Evolutionary conservation across 495 filamentous ascomycete genomes (phyloP), one percentile per base, ranked within the genome.

Genomic region (Penicillium argentinense): DNA sequence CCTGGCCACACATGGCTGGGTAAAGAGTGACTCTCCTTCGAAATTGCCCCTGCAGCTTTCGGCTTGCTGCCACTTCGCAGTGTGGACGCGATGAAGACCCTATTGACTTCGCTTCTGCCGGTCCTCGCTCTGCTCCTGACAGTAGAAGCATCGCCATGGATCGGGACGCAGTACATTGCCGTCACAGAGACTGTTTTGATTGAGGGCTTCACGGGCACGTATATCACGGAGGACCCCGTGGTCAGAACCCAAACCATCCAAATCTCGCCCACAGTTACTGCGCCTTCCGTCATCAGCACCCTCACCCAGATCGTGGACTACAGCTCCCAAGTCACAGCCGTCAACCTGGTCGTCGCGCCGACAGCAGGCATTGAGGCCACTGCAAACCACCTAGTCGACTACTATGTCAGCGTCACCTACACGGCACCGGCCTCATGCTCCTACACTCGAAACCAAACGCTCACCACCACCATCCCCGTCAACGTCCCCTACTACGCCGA

Each of bases 361-460:
- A 39, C 46, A 9, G 52, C 50, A 30, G 54, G 43, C 26, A 40
- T 48, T 18, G 28, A 27, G 12, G 51, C 36, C 26, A 66, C 57
- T 3, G 42, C 19, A 19, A 22, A 55, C 38, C 24, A 17, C 19
- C 46, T 38, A n/a, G 17, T 30, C 19, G 16, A 52, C 19, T 63
- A 65, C 42, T 60, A 56, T 22, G 52, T 61, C 14, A 43, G 49
- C 12, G 22, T 68, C 17, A 49, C 54, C 19, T 65, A 52, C 39
- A 66, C 63, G 8, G 66, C 70, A 1, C 59, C 60, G 1, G 23
- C 63, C 3, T 53, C 57, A 18, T 64, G 65, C 50, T 47, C 45
- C 9, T 51, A 42, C 21, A 55, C 52, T 21, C 30, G 45, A 0
- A 45, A 43, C 5, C 45, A 47, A 29, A 42, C 51, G 1, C 37